Base-by-base conservation (phyloP, 2,329 filamentous ascomycete species). In the Penicillium rolfsii region DNA sequence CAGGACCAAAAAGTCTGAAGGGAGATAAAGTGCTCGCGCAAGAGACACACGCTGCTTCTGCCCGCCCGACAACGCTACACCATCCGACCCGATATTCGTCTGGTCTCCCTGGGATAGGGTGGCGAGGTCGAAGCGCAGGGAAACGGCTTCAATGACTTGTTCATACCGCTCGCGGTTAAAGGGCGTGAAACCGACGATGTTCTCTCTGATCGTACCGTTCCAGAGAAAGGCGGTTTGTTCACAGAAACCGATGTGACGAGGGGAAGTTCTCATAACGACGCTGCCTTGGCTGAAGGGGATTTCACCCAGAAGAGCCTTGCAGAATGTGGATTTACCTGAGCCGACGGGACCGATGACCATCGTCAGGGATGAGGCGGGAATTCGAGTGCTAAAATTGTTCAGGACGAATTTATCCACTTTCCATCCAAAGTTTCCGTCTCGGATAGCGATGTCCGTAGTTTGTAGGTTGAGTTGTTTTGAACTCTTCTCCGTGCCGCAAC, bases 1-100 rank as follows among this genome's bases (percentile, higher is more conserved):
- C 6, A 78, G 48, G 38, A 41, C 38, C 38, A 41, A 41, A 41
- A 41, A 3, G n/a, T 41, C 38, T 41, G 38, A 41, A 9, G 38
- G 46, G 8, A 57, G 41, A 24, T 58, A 58, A 40, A 55, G 30
- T 45, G 53, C 53, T 55, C 41, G 53, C 54, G 52, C 57, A 41
- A 41, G 38, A 3, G 38, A 41, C 24, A 57, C 54, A 28, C 58
- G 46, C 33, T 60, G 45, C 30, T 57, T 60, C 38, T 57, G 58
- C 5, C 58, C 58, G 28, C 58, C 58, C 41, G 38, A 56, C 19
- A 60, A 28, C n/a, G 46, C 16, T 14, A 45, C 46, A 28, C 58
- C 58, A 24, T 40, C 33, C 19, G 52, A 56, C 11, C 53, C 58
- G 35, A 50, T 30, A 26, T 45, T 36, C n/a, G 52, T 52, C 36